Evolutionary conservation across 2,329 filamentous ascomycete genomes (phyloP).

Genomic region (Beauveria varroae): DNA sequence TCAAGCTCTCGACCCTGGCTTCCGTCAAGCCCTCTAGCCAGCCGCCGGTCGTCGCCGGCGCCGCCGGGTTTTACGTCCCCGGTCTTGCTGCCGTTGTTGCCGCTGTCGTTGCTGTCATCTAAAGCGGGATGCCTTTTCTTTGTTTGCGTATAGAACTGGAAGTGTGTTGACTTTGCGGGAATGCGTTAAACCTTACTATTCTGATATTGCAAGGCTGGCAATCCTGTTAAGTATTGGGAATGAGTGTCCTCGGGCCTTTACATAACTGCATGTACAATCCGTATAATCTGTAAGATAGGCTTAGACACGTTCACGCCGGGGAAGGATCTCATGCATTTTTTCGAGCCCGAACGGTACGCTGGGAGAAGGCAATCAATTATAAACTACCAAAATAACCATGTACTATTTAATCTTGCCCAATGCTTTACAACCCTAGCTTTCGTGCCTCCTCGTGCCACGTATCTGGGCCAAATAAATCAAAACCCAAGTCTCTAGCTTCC

Average conservation of each 20-base stretch:
- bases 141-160: neutral
- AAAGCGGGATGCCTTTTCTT: constrained; percentile 8
- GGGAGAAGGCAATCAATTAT: no score
- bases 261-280: neutral
- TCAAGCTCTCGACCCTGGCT: neutral
- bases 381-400: no score
- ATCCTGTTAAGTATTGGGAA: neutral
- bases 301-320: no score
- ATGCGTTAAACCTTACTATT: neutral
- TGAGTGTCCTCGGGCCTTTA: neutral
- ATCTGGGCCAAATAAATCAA: no score
- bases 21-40: constrained; percentile 12
- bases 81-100: constrained; percentile 16
- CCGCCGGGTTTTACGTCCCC: constrained; percentile 12
- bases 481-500: no score
- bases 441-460: no score
- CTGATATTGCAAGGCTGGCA: neutral
- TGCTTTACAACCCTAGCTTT: no score
- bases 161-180: neutral
- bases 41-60: constrained; percentile 15
- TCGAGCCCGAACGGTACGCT: no score
- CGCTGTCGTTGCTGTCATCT: constrained; percentile 15
- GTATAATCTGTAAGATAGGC: no score
- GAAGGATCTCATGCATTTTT: no score
- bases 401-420: no score